Base-by-base conservation (phyloP, 345 rosid species). In the Mercurialis annua region DNA sequence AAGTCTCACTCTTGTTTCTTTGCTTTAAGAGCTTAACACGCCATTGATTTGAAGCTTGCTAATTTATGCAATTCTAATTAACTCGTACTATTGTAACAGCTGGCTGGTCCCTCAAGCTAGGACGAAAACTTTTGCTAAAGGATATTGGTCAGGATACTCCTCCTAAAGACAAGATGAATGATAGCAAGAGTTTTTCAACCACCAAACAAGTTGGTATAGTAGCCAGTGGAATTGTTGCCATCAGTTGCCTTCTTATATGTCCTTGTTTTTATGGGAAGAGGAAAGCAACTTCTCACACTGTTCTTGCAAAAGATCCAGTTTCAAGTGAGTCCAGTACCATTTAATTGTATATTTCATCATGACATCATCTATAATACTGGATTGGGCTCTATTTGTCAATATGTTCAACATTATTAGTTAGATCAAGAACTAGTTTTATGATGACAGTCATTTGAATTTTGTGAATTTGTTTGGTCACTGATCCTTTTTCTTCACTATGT, bases 231-330 rank as follows among this genome's bases (percentile, higher is more conserved):
- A 26, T 82, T 69, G 62, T 89, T 63, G 62, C 79, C 29, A 30
- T 87, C 30, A 84, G 84, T 56, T 87, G 96, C 65, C 78, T 56
- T 60, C 16, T 83, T 23, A 73, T 86, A 47, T 89, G 87, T 59
- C 92, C 89, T 23, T 82, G 96, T 76, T 56, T 87, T 63, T 78
- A 80, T 52, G 74, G 74, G 67, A 89, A 76, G 80, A 85, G 74
- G 78, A 89, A 79, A 84, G 84, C 85, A 71, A 73, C 81, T 66
- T 62, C 85, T 9, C 85, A 76, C 59, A 60, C 81, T 62, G 87
- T 86, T 75, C 83, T 83, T 64, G 63, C 82, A 8, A 86, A 77
- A 74, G 92, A 87, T 27, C 75, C 71, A 47, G 73, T 71, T 81
- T 85, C 96, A 81, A 73, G 99, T 94, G 63, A 85, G 79, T 83